These are phyloP conservation scores for Flaveria sonorensis DNA, from an alignment of 129 eudicot genomes.

Conservation along the genomic window DNA sequence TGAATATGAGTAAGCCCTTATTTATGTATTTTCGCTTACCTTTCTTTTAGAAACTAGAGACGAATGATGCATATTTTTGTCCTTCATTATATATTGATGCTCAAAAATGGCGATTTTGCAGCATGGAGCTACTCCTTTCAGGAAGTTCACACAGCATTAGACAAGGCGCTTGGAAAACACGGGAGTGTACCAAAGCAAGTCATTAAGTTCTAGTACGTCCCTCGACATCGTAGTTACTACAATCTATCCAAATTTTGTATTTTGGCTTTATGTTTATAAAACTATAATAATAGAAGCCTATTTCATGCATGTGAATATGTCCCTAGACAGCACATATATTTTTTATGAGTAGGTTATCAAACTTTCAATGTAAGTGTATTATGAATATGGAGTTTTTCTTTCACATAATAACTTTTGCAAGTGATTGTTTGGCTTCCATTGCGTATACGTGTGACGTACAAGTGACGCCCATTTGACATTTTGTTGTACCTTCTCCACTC, in stretches of 20 bases:
- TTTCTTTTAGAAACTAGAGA: neutral
- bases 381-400: no score
- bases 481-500: no score
- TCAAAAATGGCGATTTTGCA: constrained; percentile 39
- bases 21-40: neutral
- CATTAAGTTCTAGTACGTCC: constrained; percentile 51
- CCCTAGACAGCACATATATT: neutral
- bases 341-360: no score
- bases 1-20: constrained; percentile 67
- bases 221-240: neutral
- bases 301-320: neutral
- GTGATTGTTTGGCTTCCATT: no score
- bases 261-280: constrained; percentile 4
- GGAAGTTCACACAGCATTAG: constrained; percentile 68
- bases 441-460: no score
- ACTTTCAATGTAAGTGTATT: no score
- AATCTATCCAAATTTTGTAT: constrained; percentile 15
- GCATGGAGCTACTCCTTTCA: constrained; percentile 79
- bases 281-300: neutral
- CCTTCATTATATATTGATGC: constrained; percentile 5
- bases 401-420: no score
- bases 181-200: constrained; percentile 96
- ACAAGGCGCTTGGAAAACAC: constrained; percentile 86
- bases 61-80: neutral
- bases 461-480: no score